Base-by-base conservation (phyloP, 352 stramenopile species). In the Phytophthora sansomeana region DNA sequence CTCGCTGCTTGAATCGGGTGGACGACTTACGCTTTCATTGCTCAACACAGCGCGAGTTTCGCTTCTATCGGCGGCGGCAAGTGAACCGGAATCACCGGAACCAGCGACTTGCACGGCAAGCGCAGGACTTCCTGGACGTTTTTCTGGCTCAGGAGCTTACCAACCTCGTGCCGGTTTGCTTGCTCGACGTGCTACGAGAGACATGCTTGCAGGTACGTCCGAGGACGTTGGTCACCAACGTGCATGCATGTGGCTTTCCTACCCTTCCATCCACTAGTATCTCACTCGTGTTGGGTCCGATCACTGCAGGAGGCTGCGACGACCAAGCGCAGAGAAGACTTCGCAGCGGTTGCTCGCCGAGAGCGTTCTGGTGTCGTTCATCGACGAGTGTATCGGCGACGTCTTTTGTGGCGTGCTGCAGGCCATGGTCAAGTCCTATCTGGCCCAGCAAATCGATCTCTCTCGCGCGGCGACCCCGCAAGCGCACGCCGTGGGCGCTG, bases 171-270 rank as follows among this genome's bases (percentile, higher is more conserved):
- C 72, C 80, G 8, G 58, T 64, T 41, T 74, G 73, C 28, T 58
- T 89, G 61, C 58, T 89, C 11, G 75, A 81, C 26, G 60, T 80
- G 2, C 51, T 85, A 28, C 64, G 63, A 28, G 72, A 85, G 17
- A 74, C 61, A 44, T 42, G 50, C 10, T 21, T 33, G 2, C 36
- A 75, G 72, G 76, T 85, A 67, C 10, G n/a, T n/a, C n/a, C n/a
- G 41, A n/a, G 29, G 29, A 9, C 29, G 41, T 24, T 24, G 21
- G 21, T 24, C 21, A 24, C 21, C 21, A 24, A 1, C 21, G 13
- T 48, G 49, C 41, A 32, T 38, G 21, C 24, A 35, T 67, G 49
- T 4, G 28, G 17, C 17, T 43, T 19, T 35, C 11, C 47, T 24
- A 24, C 21, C 47, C 29, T 41, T 58, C 14, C 42, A 58, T 44